Percentiles rank a stretch among this genome's conserved stretches.
phyloP scores from a whole-genome alignment of 805 yeast species.

The Suhomyces emberorum region DNA sequence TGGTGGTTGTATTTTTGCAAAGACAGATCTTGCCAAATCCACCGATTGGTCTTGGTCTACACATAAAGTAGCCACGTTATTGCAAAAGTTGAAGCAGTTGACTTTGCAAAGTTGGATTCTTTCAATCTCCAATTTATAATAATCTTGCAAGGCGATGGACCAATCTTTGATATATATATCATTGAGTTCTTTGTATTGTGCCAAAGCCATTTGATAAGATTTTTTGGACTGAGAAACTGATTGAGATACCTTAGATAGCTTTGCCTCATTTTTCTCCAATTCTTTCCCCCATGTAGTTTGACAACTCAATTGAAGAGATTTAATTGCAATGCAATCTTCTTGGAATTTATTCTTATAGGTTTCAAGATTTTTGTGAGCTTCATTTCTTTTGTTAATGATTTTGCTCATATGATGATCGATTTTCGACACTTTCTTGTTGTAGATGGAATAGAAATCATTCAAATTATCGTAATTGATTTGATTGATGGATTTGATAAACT shows the following conservation, averaged over 20 bases:
- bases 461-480: conserved; percentile 48
- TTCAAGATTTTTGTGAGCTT: conserved; percentile 34
- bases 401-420: conserved; percentile 56
- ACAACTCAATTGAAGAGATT: conserved; percentile 57
- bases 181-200: conserved; percentile 51
- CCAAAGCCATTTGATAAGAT: conserved; percentile 56
- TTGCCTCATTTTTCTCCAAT: conserved; percentile 55
- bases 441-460: conserved; percentile 47
- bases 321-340: conserved; percentile 54
- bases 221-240: conserved; percentile 42
- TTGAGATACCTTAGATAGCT: conserved; percentile 48
- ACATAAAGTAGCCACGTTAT: conserved; percentile 69
- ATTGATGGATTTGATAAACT: conserved; percentile 50
- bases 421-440: conserved; percentile 52
- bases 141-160: conserved; percentile 57
- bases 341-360: conserved; percentile 49
- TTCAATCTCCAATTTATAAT: conserved; percentile 70
- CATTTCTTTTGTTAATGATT: conserved; percentile 46
- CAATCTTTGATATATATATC: conserved; percentile 72
- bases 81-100: conserved; percentile 76
- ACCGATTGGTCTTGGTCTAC: conserved; percentile 76
- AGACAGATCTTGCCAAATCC: conserved; percentile 61
- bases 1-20: conserved; percentile 66
- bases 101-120: conserved; percentile 66
- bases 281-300: conserved; percentile 74